phyloP scores from a whole-genome alignment of 768 basidiomycete genomes.

The Aureoboletus auriporus region DNA sequence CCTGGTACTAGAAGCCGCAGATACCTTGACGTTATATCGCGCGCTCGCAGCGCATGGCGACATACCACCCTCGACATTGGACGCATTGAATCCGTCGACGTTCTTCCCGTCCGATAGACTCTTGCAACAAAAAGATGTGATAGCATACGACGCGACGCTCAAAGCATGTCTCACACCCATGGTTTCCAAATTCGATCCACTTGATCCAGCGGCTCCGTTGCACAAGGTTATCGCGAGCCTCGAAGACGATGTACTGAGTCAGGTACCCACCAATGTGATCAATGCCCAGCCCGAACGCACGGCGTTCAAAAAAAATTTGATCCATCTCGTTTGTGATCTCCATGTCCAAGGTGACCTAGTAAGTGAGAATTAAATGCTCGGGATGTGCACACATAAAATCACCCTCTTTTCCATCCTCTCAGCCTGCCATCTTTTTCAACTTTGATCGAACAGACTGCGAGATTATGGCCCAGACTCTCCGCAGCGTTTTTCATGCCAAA shows the following conservation, averaged over 20 bases:
- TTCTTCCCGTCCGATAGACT: constrained; percentile 42
- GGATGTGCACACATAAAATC: no score
- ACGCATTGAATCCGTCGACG: constrained; percentile 36
- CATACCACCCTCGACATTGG: constrained; percentile 17
- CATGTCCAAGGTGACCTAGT: constrained; percentile 53
- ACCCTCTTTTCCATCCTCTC: neutral
- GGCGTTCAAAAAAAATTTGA: constrained; percentile 41
- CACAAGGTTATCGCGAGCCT: constrained; percentile 37
- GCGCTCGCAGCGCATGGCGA: constrained; percentile 34
- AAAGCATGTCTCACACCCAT: constrained; percentile 41
- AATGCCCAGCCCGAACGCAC: constrained; percentile 31
- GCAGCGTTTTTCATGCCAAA: constrained; percentile 33
- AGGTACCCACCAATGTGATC: constrained; percentile 18
- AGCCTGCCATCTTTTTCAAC: constrained; percentile 68
- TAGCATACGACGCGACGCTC: constrained; percentile 53
- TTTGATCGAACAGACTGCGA: constrained; percentile 63
- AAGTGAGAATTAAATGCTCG: constrained; percentile 15
- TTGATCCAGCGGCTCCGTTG: constrained; percentile 30
- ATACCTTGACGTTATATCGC: constrained; percentile 49
- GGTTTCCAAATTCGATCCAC: constrained; percentile 34
- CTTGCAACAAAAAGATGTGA: constrained; percentile 56
- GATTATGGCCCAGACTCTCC: constrained; percentile 40
- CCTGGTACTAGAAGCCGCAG: constrained; percentile 57
- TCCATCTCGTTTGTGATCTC: constrained; percentile 54
- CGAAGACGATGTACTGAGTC: constrained; percentile 34